Evolutionary conservation across 2,329 filamentous ascomycete genomes (phyloP).

Genomic region (Trichoderma breve): DNA sequence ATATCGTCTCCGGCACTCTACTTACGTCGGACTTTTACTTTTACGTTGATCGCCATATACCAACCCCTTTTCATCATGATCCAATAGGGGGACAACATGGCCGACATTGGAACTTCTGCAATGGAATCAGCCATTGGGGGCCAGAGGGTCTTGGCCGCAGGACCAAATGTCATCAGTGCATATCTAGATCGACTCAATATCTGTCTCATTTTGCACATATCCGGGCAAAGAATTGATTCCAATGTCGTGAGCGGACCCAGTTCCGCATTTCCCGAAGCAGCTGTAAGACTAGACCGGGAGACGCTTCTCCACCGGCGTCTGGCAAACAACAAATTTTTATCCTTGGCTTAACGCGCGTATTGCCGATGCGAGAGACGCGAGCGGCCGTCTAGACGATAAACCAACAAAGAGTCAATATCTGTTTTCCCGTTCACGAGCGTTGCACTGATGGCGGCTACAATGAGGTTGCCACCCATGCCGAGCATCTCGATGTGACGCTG

Average conservation of each 20-base stretch:
- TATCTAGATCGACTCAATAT: neutral
- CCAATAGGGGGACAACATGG: conserved; percentile 2
- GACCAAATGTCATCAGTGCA: conserved; percentile 21
- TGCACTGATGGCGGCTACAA: conserved; percentile 14
- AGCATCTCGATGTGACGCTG: conserved; percentile 26
- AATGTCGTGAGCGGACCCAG: neutral
- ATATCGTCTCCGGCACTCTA: neutral
- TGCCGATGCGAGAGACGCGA: neutral
- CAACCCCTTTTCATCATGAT: neutral
- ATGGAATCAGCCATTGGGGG: conserved; percentile 8
- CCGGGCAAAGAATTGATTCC: neutral
- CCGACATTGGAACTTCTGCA: conserved; percentile 18
- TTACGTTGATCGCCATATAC: neutral
- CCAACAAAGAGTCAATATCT: neutral
- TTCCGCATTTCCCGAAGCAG: neutral
- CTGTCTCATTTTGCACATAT: neutral
- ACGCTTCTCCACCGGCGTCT: neutral
- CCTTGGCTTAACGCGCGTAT: conserved; percentile 13
- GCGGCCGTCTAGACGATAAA: neutral
- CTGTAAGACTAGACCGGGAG: neutral
- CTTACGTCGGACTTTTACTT: neutral
- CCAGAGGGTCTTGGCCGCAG: conserved; percentile 22
- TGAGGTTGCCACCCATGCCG: conserved; percentile 19
- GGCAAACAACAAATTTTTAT: neutral
- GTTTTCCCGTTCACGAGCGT: neutral